Evolutionary conservation across 2,329 filamentous ascomycete genomes (phyloP), one percentile per base, ranked within the genome.

Genomic region (Diaporthe sp.): DNA sequence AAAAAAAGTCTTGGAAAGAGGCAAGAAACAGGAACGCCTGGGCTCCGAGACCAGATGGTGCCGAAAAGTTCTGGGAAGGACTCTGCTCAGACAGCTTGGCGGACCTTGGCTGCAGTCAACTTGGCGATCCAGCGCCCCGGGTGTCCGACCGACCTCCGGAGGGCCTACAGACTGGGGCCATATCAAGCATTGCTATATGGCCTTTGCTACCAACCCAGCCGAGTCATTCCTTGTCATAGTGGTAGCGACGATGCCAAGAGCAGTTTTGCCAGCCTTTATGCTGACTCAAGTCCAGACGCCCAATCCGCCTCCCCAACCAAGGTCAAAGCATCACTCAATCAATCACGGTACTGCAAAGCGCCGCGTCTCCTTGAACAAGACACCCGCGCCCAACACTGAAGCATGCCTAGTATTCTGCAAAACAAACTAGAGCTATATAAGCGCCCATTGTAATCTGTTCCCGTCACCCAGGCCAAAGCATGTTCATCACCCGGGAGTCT

Each of bases 51-150:
- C 65, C 65, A 55, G 65, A 55, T 68, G 65, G 65, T 68, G 65
- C 65, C 65, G 65, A 68, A 68, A 68, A 68, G 46, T 68, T 39
- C 65, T 68, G 65, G 65, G 46, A 39, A 53, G 65, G 65, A 53
- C 65, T 68, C 17, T 68, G 72, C 72, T 73, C 72, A 73, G 72
- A 73, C 72, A 68, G 60, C 72, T 73, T 73, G 72, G 72, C 72
- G n/a, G 46, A 25, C 49, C 72, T 68, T 73, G 65, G 65, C 65
- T 39, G 65, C 65, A 68, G 65, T 68, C 60, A 65, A 68, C 49
- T 68, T 68, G 65, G 65, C 65, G 65, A 68, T 68, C 46, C 65
- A 68, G 65, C 46, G 65, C 46, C 65, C 31, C 46, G 46, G 65
- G 31, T 68, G 46, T 68, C 65, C 55, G 65, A 68, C 65, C 65